Base-by-base conservation (phyloP, 2,329 filamentous ascomycete species). In the Chaetomium sp. region DNA sequence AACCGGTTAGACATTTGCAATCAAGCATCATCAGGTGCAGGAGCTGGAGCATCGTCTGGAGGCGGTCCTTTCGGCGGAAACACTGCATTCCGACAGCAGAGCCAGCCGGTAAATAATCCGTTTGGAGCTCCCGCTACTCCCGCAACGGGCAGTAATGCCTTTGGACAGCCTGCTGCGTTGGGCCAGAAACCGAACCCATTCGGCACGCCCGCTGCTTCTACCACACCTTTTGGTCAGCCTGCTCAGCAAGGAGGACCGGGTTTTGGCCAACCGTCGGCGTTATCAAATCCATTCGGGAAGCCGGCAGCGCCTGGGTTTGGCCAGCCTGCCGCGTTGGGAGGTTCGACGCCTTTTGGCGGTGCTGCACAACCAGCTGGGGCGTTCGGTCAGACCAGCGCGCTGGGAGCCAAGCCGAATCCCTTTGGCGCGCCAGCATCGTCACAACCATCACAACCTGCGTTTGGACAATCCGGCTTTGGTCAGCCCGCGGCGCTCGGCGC, bases 1-100 rank as follows among this genome's bases (percentile, higher is more conserved):
- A 95, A 94, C 66, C 80, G 89, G 42, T 74, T 79, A 52, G 87
- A 91, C 61, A 76, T 85, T 19, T 81, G 79, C 68, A 73, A 76
- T 54, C 71, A 27, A 27, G 19, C 2, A 3, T 27, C 76, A 60
- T 72, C 71, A 47, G 74, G 69, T 40, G 70, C 73, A n/a, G 45
- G 14, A 3, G 35, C 51, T 10, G 45, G 41, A 70, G 19, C 19
- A 27, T 27, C 19, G 19, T 11, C 56, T 0, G 59, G 72, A n/a
- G 71, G 70, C 6, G 72, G 73, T 0, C 60, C 61, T 48, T 61
- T 58, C 32, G 43, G 45, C n/a, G 69, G 63, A 58, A 61, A 64
- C 61, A 78, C 71, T 64, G 69, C 79, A 1, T 81, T 82, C 62
- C 52, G 54, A 38, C 53, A 32, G 2, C 11, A 55, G 5, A 10